Evolutionary conservation across 139 green algal species (phyloP), one percentile per base, ranked within the genome.

Genomic region (Micractinium conductrix): DNA sequence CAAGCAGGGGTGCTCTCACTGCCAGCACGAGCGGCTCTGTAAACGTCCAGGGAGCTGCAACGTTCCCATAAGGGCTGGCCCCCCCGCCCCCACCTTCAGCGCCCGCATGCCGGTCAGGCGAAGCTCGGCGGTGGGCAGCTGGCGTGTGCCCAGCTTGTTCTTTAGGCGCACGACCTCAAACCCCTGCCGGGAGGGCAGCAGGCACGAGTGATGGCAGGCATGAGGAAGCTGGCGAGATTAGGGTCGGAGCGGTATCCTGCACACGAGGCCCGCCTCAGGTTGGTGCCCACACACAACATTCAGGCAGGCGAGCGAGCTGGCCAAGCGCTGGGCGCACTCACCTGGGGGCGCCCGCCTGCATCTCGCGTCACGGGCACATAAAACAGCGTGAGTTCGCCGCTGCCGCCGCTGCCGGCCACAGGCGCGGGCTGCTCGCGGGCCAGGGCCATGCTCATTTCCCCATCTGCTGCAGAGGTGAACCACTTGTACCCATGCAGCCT

Each of bases 121-220:
- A 38, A 86, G 81, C 81, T 86, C 81, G 0, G 81, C 81, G 19
- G 81, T 86, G 38, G 81, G 81, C 69, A 86, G 81, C 81, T 86
- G 81, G 38, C 68, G 44, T 4, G 81, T 86, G 17, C 74, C 74
- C 74, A 80, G 74, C 74, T 80, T 80, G 74, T 80, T 35, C 74
- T 80, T 80, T 28, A 80, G 74, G 12, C 48, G 45, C 44, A 80
- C 45, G 45, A 80, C 74, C 74, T 80, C 74, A 44, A 80, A 80
- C 16, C 74, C 74, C 48, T 68, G 74, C 26, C 8, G 38, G 42
- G n/a, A 24, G 33, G 12, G 16, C 10, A 58, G 48, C 48, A 58
- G 48, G 48, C 48, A 58, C 12, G 16, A 24, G 48, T 16, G 16
- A 17, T 16, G 10, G 48, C 48, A 58, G 16, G 48, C 48, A 58